Evolutionary conservation across 176 grass and related monocot species (phyloP).

Genomic region (Oryza meridionalis): DNA sequence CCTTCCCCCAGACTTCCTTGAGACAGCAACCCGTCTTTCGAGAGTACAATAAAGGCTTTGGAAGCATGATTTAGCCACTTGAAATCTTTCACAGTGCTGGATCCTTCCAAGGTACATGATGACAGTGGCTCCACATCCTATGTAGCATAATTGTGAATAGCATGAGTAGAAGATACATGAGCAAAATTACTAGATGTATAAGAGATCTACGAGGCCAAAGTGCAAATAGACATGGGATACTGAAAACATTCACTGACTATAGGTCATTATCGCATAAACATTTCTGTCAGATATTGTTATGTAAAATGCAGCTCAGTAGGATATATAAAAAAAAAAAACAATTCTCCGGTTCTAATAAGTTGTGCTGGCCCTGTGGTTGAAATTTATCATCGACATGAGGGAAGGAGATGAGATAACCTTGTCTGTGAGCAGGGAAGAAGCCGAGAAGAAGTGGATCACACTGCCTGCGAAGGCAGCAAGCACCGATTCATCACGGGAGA

Average conservation of each 20-base stretch:
- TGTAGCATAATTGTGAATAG: slow-evolving; percentile 4
- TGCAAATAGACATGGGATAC: neutral
- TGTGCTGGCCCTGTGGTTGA: neutral
- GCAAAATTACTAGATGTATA: neutral
- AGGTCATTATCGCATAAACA: slow-evolving; percentile 5
- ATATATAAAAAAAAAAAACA: neutral
- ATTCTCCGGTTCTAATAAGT: neutral
- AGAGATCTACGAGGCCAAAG: neutral
- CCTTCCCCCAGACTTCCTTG: slow-evolving; percentile 56
- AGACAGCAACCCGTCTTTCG: slow-evolving; percentile 58
- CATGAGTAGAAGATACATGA: neutral
- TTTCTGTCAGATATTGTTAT: neutral
- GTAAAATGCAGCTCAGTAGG: neutral
- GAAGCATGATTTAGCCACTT: slow-evolving; percentile 73
- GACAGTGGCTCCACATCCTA: slow-evolving; percentile 66
- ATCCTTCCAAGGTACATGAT: slow-evolving; percentile 49
- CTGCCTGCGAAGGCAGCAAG: slow-evolving; percentile 56
- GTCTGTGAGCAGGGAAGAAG: slow-evolving; percentile 67
- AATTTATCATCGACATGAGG: neutral
- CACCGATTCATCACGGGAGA: slow-evolving; percentile 71
- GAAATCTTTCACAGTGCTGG: slow-evolving; percentile 67
- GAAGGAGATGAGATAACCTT: slow-evolving; percentile 32
- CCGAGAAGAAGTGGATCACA: slow-evolving; percentile 80
- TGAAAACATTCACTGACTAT: slow-evolving; percentile 10
- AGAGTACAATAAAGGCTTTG: slow-evolving; percentile 67